Conservation (phyloP, 2,329 filamentous ascomycete species). For the Colletotrichum plurivorum region DNA sequence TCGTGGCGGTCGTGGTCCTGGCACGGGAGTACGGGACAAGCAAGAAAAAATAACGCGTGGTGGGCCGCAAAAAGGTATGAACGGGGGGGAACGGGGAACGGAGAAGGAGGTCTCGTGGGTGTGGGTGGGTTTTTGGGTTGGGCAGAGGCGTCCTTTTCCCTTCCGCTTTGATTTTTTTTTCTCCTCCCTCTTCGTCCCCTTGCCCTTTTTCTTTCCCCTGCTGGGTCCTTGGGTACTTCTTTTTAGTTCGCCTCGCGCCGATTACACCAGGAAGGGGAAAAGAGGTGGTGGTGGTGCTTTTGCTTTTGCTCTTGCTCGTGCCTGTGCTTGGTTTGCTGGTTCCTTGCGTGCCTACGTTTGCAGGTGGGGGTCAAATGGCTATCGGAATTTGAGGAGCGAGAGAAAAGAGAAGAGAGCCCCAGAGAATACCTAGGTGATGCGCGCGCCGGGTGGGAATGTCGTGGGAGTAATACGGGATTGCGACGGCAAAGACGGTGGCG, state of each 20-base stretch:
- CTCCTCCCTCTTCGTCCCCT: not conserved
- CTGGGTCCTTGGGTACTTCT: constrained; percentile 3
- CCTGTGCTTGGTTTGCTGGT: constrained; percentile 17
- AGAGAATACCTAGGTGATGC: constrained; percentile 35
- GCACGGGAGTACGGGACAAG: constrained; percentile 4
- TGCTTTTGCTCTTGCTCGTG: not conserved
- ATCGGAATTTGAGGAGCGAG: constrained; percentile 38
- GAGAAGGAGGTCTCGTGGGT: constrained; percentile 34
- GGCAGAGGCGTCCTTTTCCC: constrained; percentile 38
- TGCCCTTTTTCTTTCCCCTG: constrained; percentile 8
- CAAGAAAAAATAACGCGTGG: constrained; percentile 26
- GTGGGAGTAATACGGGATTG: constrained; percentile 40
- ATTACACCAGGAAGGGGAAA: not conserved
- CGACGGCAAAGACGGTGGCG: constrained; percentile 22
- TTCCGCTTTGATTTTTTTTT: constrained; percentile 10
- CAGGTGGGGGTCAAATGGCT: constrained; percentile 31
- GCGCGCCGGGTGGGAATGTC: constrained; percentile 25
- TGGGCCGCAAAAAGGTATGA: constrained; percentile 31
- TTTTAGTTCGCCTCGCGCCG: constrained; percentile 12
- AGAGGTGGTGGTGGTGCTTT: not conserved
- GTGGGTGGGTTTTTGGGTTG: constrained; percentile 42
- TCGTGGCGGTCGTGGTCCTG: too few relatives aligned
- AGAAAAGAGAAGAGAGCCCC: constrained; percentile 37
- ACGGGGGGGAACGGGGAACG: constrained; percentile 7
- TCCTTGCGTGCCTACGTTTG: constrained; percentile 7